These are phyloP conservation scores for Leucosporidium creatinivorum DNA, from an alignment of 768 basidiomycete genomes.

Conservation along the genomic window DNA sequence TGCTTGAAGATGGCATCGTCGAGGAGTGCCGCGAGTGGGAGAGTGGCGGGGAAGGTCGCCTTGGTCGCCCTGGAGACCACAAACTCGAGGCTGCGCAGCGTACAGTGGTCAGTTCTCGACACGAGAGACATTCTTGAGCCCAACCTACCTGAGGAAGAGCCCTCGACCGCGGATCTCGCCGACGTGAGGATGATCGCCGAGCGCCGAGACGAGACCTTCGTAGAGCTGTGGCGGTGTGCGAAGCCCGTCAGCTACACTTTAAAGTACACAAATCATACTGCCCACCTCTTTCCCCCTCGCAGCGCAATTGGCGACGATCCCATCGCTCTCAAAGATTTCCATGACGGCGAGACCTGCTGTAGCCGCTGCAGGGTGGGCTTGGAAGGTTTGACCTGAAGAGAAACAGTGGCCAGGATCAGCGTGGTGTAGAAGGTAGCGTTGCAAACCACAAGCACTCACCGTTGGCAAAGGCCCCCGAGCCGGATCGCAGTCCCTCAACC, in stretches of 20 bases:
- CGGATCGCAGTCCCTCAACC: conserved; percentile 58
- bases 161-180: background rate
- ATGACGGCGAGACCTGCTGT: background rate
- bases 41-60: background rate
- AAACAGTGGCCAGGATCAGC: background rate
- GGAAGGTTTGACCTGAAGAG: background rate
- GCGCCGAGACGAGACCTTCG: background rate
- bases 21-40: background rate
- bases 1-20: background rate
- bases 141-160: background rate
- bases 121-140: no score
- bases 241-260: background rate
- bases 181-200: background rate
- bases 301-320: background rate
- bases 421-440: no score
- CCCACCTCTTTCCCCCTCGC: background rate
- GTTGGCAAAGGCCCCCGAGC: conserved; percentile 37
- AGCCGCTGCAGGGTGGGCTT: background rate
- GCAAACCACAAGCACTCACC: no score
- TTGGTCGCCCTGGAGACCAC: conserved; percentile 8
- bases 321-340: conserved; percentile 1
- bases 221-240: background rate
- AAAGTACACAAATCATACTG: background rate
- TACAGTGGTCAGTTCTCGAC: no score
- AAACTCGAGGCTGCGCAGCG: conserved; percentile 11